phyloP scores from a whole-genome alignment of 345 rosid species.

The Syzygium aromaticum region DNA sequence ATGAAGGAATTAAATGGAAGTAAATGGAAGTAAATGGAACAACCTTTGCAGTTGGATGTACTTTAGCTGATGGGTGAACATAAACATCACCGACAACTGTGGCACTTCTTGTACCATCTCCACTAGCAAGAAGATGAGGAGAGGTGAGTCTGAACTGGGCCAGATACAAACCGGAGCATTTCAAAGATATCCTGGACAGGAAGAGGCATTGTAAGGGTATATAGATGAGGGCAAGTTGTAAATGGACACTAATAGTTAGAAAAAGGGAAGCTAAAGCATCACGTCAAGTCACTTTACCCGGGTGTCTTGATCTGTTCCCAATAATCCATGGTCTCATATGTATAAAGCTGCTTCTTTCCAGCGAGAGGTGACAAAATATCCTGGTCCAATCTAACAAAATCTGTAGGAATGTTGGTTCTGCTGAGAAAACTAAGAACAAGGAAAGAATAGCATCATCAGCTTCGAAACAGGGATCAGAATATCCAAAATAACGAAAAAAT shows the following conservation, averaged over 20 bases:
- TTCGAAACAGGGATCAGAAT: not conserved
- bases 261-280: not conserved
- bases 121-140: slow-evolving; percentile 49
- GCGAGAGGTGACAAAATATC: slow-evolving; percentile 87
- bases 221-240: not conserved
- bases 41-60: slow-evolving; percentile 86
- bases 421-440: not conserved
- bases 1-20: not conserved
- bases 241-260: not conserved
- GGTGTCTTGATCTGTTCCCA: slow-evolving; percentile 96
- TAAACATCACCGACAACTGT: slow-evolving; percentile 60
- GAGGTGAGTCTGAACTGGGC: slow-evolving; percentile 44
- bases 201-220: not conserved
- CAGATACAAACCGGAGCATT: slow-evolving; percentile 70
- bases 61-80: slow-evolving; percentile 77
- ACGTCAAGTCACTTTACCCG: slow-evolving; percentile 25
- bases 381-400: slow-evolving; percentile 84
- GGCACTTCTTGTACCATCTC: slow-evolving; percentile 46
- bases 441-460: not conserved
- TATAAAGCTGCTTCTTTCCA: slow-evolving; percentile 75
- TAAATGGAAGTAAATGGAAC: not conserved
- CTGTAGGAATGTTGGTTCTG: slow-evolving; percentile 25
- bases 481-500: not conserved
- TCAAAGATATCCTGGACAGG: slow-evolving; percentile 45
- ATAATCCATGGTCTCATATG: slow-evolving; percentile 65